Evolutionary conservation across 164 flowering plant genomes (phyloP).

Genomic region (Euptelea pleiosperma): DNA sequence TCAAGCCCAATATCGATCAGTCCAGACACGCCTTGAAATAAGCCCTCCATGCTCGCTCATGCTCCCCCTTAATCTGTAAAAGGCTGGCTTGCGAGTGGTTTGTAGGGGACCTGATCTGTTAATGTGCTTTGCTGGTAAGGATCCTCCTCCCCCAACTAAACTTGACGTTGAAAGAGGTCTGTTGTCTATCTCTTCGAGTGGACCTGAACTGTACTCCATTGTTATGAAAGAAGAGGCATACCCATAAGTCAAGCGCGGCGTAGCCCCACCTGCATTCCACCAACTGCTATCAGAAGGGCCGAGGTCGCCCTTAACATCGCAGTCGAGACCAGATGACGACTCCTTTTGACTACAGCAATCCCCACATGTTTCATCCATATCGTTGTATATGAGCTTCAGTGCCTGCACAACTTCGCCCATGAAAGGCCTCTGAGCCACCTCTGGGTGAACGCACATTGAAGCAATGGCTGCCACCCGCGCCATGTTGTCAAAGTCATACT

Average conservation of each 20-base stretch:
- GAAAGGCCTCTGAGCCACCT: conserved; percentile 81
- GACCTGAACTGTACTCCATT: conserved; percentile 87
- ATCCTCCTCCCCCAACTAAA: conserved; percentile 37
- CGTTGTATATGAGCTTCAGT: conserved; percentile 71
- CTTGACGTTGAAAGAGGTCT: conserved; percentile 54
- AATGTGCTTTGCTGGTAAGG: conserved; percentile 49
- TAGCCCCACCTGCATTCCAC: conserved; percentile 65
- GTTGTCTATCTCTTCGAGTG: conserved; percentile 62
- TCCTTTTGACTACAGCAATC: conserved; percentile 64
- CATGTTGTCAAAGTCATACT: conserved; percentile 62
- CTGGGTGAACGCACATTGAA: conserved; percentile 84
- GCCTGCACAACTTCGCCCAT: conserved; percentile 98
- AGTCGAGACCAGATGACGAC: conserved; percentile 57
- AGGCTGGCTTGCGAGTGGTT: conserved; percentile 52
- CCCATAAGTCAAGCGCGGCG: conserved; percentile 60
- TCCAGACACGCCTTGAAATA: conserved; percentile 33
- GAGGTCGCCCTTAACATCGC: conserved; percentile 56
- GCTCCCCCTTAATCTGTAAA: conserved; percentile 69
- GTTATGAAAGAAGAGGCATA: conserved; percentile 74
- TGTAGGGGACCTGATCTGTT: conserved; percentile 85
- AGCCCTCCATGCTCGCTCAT: conserved; percentile 81
- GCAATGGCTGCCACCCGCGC: conserved; percentile 90
- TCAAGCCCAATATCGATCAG: conserved; percentile 40
- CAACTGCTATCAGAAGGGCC: conserved; percentile 65
- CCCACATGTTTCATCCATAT: conserved; percentile 56